phyloP scores from a whole-genome alignment of 306 rosid genomes.

The Fragaria vesca region DNA sequence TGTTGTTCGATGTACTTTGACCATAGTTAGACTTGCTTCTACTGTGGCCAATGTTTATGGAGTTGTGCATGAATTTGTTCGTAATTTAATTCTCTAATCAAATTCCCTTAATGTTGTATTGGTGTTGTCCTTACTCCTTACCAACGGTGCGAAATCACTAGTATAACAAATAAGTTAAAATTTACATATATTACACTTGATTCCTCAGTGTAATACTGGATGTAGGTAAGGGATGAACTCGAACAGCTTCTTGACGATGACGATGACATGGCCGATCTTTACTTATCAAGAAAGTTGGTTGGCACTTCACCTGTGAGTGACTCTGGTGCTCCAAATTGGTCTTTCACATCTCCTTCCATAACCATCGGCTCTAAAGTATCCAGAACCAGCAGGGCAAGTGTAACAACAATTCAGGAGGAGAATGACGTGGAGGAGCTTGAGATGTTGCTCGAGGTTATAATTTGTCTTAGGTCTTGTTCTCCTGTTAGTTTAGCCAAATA shows the following conservation, averaged over 20 bases:
- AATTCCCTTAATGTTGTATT: background rate
- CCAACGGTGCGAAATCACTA: background rate
- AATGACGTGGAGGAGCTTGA: slow-evolving; percentile 79
- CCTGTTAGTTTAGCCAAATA: background rate
- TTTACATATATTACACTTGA: background rate
- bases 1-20: background rate
- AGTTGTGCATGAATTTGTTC: background rate
- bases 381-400: slow-evolving; percentile 59
- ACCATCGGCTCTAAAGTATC: slow-evolving; percentile 48
- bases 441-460: slow-evolving; percentile 75
- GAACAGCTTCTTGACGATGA: slow-evolving; percentile 85
- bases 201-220: background rate
- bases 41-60: background rate
- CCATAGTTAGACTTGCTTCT: background rate
- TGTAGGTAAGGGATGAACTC: slow-evolving; percentile 73
- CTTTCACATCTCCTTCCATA: slow-evolving; percentile 49
- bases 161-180: background rate
- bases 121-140: background rate
- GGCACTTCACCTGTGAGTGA: slow-evolving; percentile 46
- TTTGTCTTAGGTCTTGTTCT: slow-evolving; percentile 2
- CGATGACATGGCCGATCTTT: slow-evolving; percentile 83
- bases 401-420: slow-evolving; percentile 43
- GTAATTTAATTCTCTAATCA: background rate
- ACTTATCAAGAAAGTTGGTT: slow-evolving; percentile 62
- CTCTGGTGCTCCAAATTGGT: slow-evolving; percentile 48